Evolutionary conservation across 2,329 filamentous ascomycete species (phyloP).

Genomic region (Cladosporium sp.): DNA sequence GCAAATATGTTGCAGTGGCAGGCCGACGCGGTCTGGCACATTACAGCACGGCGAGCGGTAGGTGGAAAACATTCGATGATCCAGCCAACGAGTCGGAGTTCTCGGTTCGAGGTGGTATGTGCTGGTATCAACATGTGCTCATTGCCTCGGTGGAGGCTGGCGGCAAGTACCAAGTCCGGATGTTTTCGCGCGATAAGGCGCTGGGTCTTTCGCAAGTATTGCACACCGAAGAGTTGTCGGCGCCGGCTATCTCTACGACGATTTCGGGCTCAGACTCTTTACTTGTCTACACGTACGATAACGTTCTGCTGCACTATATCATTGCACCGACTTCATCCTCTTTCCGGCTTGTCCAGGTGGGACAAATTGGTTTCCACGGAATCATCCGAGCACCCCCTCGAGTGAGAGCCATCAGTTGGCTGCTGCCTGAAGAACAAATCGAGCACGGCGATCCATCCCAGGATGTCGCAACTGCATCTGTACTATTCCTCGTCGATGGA

Average conservation of each 20-base stretch:
- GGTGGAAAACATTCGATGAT: constrained; percentile 93
- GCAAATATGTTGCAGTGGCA: constrained; percentile 94
- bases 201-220: constrained; percentile 73
- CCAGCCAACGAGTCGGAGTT: constrained; percentile 83
- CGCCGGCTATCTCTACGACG: constrained; percentile 86
- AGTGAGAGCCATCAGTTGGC: constrained; percentile 92
- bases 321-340: constrained; percentile 71
- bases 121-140: constrained; percentile 95
- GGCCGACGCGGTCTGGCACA: constrained; percentile 88
- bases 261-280: constrained; percentile 91
- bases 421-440: constrained; percentile 87
- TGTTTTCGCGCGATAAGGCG: constrained; percentile 83
- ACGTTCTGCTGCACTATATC: constrained; percentile 91
- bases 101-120: constrained; percentile 92
- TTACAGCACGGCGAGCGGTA: constrained; percentile 89
- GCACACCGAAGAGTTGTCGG: constrained; percentile 73
- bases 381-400: constrained; percentile 91
- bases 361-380: constrained; percentile 95
- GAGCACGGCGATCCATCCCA: constrained; percentile 90
- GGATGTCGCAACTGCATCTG: constrained; percentile 89
- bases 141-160: constrained; percentile 90
- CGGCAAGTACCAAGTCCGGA: constrained; percentile 73
- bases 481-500: constrained; percentile 94
- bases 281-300: constrained; percentile 95
- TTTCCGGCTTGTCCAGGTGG: constrained; percentile 84